Base-by-base conservation (phyloP, 352 stramenopile species). In the Pythium guiyangense region DNA sequence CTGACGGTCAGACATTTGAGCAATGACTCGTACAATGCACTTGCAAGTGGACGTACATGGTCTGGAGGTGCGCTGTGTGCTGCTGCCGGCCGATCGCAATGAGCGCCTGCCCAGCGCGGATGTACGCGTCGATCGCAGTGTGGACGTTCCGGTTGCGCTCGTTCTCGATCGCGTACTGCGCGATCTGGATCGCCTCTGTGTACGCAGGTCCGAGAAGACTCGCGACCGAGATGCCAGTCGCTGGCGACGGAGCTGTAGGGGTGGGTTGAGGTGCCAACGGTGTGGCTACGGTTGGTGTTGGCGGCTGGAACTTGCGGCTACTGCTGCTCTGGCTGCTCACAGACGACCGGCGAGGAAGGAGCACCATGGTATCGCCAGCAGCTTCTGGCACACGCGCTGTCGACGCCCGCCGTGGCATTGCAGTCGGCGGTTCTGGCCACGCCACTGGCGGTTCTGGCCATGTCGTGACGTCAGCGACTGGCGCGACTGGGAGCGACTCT, bases 111-210 rank as follows among this genome's bases (percentile, higher is more conserved):
- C 81, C 84, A 2, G 84, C 80, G 18, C 63, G 50, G 45, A 90
- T 88, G 57, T 93, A 93, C n/a, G 54, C 68, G 54, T 89, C 63
- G 52, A 93, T 88, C 12, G 84, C 79, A 0, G 77, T 84, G 64
- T 84, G 69, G 9, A 82, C 70, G 49, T 88, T 57, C 6, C 81
- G 75, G 42, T 59, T 65, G 11, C 84, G 77, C 60, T 93, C 84
- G 47, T 64, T 85, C 45, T 87, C 69, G 35, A 93, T 92, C 9
- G 81, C 84, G 27, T 69, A 72, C 57, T 90, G 83, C 8, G 81
- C 82, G 51, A 86, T 62, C 17, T 69, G 62, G 12, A 93, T 70
- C 10, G 79, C 81, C 6, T 84, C 58, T 46, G 80, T 66, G 51
- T 93, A 93, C 46, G 76, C 74, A 1, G 75, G 71, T 0, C 81